These are phyloP conservation scores for Baffinella frigidus DNA, from an alignment of 208 protist genomes.

Conservation along the genomic window DNA sequence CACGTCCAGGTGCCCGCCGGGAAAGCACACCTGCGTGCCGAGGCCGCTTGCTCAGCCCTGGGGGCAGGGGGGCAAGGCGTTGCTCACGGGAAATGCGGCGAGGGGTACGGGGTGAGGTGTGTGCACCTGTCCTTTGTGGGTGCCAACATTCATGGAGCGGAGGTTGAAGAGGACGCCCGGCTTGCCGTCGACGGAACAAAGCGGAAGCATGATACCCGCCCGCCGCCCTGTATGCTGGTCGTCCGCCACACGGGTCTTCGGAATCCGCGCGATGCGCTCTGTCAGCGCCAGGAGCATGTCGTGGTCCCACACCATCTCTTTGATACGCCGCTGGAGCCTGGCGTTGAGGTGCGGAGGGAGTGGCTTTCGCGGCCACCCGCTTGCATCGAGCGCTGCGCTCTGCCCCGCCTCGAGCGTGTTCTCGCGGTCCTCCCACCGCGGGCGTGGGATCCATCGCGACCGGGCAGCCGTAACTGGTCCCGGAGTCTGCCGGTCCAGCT, in stretches of 20 bases:
- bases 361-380: neutral
- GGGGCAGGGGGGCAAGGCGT: neutral
- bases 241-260: neutral
- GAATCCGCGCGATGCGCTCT: neutral
- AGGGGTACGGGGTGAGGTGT: neutral
- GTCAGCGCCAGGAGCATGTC: neutral
- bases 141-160: neutral
- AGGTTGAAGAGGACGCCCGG: neutral
- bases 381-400: no score
- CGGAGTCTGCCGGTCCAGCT: no score
- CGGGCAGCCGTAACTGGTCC: no score
- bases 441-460: no score
- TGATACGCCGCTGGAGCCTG: neutral
- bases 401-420: no score
- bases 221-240: neutral
- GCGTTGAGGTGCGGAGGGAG: neutral
- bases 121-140: slow-evolving; percentile 18
- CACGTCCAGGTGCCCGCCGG: slow-evolving; percentile 6
- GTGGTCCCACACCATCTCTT: neutral
- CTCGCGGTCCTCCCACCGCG: no score
- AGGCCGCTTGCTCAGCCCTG: neutral
- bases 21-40: neutral
- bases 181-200: neutral
- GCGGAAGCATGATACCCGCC: slow-evolving; percentile 12
- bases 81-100: neutral